Conservation (phyloP, 2,329 filamentous ascomycete genomes). For the Sarocladium strictum region DNA sequence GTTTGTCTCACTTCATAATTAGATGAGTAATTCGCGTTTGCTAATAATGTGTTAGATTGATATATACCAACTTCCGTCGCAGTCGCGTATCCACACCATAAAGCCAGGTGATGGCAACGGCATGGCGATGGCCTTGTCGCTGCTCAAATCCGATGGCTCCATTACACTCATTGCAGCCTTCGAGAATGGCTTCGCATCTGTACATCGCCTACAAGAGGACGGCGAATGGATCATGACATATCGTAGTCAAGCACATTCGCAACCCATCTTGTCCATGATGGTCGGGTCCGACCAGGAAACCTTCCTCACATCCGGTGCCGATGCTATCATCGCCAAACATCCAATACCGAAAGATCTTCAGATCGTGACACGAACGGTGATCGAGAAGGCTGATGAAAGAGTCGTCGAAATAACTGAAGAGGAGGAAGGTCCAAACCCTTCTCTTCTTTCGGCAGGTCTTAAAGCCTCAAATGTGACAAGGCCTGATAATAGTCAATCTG, state of each 20-base stretch:
- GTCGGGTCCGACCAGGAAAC: slow-evolving; percentile 42
- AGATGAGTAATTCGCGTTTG: background rate
- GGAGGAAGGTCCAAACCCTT: slow-evolving; percentile 10
- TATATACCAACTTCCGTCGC: slow-evolving; percentile 74
- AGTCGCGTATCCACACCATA: slow-evolving; percentile 58
- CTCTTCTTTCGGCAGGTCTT: slow-evolving; percentile 20
- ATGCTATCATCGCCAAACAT: slow-evolving; percentile 73
- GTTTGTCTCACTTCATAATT: slow-evolving; percentile 32
- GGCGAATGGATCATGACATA: slow-evolving; percentile 51
- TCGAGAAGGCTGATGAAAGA: slow-evolving; percentile 9
- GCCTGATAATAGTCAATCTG: background rate
- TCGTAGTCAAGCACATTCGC: slow-evolving; percentile 61
- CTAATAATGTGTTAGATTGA: slow-evolving; percentile 50
- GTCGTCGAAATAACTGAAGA: slow-evolving; percentile 19
- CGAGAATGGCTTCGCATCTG: slow-evolving; percentile 73
- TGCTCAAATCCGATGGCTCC: slow-evolving; percentile 45
- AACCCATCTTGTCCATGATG: slow-evolving; percentile 75
- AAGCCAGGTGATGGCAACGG: slow-evolving; percentile 49
- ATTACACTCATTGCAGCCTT: slow-evolving; percentile 71
- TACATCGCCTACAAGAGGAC: slow-evolving; percentile 46
- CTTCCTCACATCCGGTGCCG: slow-evolving; percentile 78
- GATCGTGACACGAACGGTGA: background rate
- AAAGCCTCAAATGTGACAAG: slow-evolving; percentile 12
- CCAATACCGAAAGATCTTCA: slow-evolving; percentile 43
- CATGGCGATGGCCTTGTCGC: slow-evolving; percentile 81